phyloP scores from a whole-genome alignment of 2,329 filamentous ascomycete species.

The Clonostachys byssicola region DNA sequence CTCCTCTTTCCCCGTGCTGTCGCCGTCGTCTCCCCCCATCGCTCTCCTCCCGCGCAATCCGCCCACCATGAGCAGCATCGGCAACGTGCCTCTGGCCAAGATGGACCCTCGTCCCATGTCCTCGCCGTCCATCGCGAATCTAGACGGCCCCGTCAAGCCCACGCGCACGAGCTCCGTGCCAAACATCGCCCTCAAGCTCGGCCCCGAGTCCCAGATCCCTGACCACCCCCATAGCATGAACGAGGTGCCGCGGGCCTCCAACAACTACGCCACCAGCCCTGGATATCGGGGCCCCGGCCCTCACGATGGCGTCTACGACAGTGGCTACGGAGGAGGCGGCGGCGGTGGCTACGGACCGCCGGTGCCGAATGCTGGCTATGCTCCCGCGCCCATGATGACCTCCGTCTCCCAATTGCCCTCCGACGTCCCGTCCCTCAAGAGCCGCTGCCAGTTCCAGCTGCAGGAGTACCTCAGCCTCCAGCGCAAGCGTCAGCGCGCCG shows the following conservation, averaged over 20 bases:
- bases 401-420: neutral
- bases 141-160: neutral
- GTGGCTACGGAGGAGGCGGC: neutral
- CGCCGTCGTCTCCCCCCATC: no score
- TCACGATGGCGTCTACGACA: neutral
- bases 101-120: constrained; percentile 6
- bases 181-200: constrained; percentile 9
- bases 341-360: neutral
- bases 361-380: neutral
- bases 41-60: neutral
- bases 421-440: constrained; percentile 23
- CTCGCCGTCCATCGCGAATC: neutral
- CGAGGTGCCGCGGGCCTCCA: constrained; percentile 8
- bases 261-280: constrained; percentile 11
- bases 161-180: neutral
- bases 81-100: neutral
- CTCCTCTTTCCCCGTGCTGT: no score
- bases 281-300: neutral
- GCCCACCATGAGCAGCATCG: constrained; percentile 1
- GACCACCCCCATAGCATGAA: constrained; percentile 11
- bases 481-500: constrained; percentile 16
- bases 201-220: constrained; percentile 10
- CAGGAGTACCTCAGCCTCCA: constrained; percentile 26
- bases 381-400: neutral
- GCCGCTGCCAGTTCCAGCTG: constrained; percentile 26